Evolutionary conservation across 768 basidiomycete genomes (phyloP), one percentile per base, ranked within the genome.

Genomic region (Leccinum imitatum): DNA sequence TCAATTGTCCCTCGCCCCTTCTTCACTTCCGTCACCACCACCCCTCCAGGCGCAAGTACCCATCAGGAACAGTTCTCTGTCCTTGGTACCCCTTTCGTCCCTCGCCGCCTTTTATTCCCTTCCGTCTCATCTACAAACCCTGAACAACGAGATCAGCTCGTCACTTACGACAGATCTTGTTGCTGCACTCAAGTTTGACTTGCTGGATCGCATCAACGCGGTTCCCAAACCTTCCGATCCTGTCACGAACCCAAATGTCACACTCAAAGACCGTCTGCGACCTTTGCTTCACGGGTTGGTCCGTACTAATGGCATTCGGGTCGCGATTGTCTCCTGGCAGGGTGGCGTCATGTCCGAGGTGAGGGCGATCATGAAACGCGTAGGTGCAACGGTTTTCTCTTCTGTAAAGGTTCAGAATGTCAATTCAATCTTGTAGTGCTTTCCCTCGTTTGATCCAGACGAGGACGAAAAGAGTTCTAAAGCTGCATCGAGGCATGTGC

Each of bases 151-250:
- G 66, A 92, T 97, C 63, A 84, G 90, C 0, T 77, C 82, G 3
- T 89, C 90, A 0, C 77, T 97, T 23, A 87, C 92, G 6, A 78
- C 83, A 17, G 93, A 96, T 69, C 77, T 95, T 3, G 84, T 92
- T n/a, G 79, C 80, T 25, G 81, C 88, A 3, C 79, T 95, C 30
- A 81, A 82, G 51, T 78, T 79, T 52, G 91, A 93, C 72, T 76
- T 95, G 35, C 75, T 82, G 3, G 79, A 83, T 52, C 82, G 86
- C 19, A 79, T 84, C 44, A 66, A 69, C 59, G 50, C 60, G n/a
- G 67, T 65, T 56, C 56, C 67, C 14, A 58, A 63, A 46, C 15
- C 31, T 21, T 59, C 64, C 15, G 63, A 57, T 56, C 56, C 58
- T 31, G 46, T 64, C 53, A 55, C 56, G 30, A 69, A 75, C 54